Base-by-base conservation (phyloP, 2,329 filamentous ascomycete species). In the Talaromyces piceae region DNA sequence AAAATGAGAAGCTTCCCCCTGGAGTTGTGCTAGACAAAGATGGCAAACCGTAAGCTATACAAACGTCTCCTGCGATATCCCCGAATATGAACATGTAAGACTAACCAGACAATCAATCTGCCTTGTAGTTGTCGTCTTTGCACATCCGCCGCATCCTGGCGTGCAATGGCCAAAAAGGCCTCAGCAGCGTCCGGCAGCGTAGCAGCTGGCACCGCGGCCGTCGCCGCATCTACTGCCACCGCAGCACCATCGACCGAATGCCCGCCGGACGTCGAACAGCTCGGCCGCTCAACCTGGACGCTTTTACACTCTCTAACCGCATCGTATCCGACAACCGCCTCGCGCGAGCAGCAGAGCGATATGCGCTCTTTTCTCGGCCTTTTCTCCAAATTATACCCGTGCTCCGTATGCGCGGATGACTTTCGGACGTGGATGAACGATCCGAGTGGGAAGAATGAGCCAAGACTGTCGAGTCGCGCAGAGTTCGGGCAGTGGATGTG, bases 381-480 rank as follows among this genome's bases (percentile, higher is more conserved):
- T 2, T 95, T 98, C 67, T 84, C 87, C 23, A 86, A 86, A 59
- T 71, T 97, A 18, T 98, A 98, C 65, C 93, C 93, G 3, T 98
- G 93, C 75, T 95, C 91, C 89, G 81, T 87, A 3, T 98, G 93
- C 69, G 93, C 91, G 28, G 86, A 91, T 54, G 91, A 97, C 65
- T 96, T 98, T 68, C 86, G 86, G 67, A 67, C 67, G 0, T 97
- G 91, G 78, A 84, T 97, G 74, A 77, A 75, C 56, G 78, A 79
- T 57, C 74, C 75, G 2, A 67, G 63, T 57, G 69, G 68, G 1
- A 69, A 70, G 56, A 86, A 91, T 58, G 80, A 81, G 63, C 83
- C 91, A 33, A 63, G 73, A 51, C 71, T 84, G 16, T 75, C 73
- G 53, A 75, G 72, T 44, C 67, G 80, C 50, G 60, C 61, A 30